Evolutionary conservation across 257 asterid species (phyloP), one percentile per base, ranked within the genome.

Genomic region (Salvia rosmarinus): DNA sequence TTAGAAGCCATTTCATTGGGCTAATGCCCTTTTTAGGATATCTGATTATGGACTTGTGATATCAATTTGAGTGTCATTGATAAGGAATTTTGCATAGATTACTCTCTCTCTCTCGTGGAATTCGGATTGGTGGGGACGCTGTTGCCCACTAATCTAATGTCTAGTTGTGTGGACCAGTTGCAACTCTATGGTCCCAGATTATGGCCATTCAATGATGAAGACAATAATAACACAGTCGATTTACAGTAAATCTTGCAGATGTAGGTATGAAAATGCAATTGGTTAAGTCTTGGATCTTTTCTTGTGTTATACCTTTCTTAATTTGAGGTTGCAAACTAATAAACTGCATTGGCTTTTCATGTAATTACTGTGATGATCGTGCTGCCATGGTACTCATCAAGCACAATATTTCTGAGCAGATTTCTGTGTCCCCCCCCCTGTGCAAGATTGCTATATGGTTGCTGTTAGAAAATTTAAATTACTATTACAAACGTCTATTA

Each of bases 101-200:
- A 25, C 30, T 25, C 30, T 25, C 30, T 25, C 30, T 25, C 30
- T 25, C 30, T 25, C 30, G 55, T 64, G 55, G 23, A 23, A 44
- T 70, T 23, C 21, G 50, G 28, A 52, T 35, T 68, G 46, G 73
- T 68, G 64, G 73, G 60, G 63, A 28, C 63, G 21, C 30, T 19
- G 20, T 12, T 2, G 4, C 39, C 73, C 73, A 1, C 52, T 8
- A 11, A 19, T 63, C 52, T 19, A 5, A 5, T 28, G 13, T 25
- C 23, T 23, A 13, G 57, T 25, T 21, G 51, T 5, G 20, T 17
- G 50, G 50, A 62, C 68, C 52, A 37, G 11, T 8, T 52, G 67
- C 61, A 64, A 14, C 57, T 25, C 3, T 44, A 34, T 60, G 76
- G 70, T 62, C 71, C 76, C 70, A 49, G 52, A 32, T 47, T 28